Conservation (phyloP, 2,329 filamentous ascomycete species). For the Ophiostoma sp. region DNA sequence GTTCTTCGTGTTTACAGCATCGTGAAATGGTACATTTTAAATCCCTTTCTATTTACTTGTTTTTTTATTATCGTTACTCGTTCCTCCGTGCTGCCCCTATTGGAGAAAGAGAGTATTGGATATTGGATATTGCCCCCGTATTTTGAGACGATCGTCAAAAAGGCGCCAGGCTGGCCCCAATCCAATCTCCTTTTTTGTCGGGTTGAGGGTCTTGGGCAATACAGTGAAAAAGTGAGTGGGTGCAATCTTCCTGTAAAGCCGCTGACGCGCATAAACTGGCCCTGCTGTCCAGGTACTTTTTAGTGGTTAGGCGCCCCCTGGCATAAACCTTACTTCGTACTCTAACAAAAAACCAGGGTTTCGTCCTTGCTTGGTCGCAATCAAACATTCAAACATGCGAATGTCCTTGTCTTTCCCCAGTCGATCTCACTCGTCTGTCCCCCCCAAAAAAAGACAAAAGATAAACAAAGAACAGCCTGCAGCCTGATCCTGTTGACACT, state of each 20-base stretch:
- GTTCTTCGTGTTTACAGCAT: neutral
- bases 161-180: constrained; percentile 3
- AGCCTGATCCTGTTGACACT: neutral
- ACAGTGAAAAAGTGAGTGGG: neutral
- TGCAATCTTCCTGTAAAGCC: neutral
- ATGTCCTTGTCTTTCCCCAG: neutral
- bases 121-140: constrained; percentile 7
- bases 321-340: neutral
- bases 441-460: neutral
- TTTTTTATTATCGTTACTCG: neutral
- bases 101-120: neutral
- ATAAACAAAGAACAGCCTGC: neutral
- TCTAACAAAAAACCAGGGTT: neutral
- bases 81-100: neutral
- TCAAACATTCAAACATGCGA: neutral
- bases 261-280: constrained; percentile 9
- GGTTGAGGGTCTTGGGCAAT: neutral
- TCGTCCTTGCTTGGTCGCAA: constrained; percentile 14
- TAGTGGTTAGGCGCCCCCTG: neutral
- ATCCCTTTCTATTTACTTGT: neutral
- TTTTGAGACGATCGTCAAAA: constrained; percentile 14
- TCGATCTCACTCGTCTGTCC: neutral
- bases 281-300: neutral
- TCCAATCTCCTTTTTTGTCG: constrained; percentile 10
- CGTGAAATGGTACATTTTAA: neutral